phyloP scores from a whole-genome alignment of 352 stramenopile species.

The Aphanomyces invadans region DNA sequence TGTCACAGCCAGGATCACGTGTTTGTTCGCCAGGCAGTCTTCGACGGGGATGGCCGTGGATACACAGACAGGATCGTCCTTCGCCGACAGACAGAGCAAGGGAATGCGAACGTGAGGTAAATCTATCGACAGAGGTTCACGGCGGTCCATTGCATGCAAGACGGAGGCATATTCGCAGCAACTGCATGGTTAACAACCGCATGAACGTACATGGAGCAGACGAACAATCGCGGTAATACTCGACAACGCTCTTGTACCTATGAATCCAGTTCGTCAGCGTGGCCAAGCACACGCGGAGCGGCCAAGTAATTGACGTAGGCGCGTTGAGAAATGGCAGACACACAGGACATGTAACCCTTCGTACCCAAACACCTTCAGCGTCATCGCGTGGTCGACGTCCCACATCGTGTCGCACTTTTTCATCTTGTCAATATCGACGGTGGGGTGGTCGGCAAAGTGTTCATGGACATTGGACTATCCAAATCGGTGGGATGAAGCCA shows the following conservation, averaged over 20 bases:
- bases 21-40: conserved; percentile 38
- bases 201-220: conserved; percentile 26
- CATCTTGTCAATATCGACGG: conserved; percentile 39
- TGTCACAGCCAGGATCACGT: conserved; percentile 63
- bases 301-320: too few species aligned
- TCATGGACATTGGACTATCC: conserved; percentile 58
- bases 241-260: conserved; percentile 12
- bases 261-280: too few species aligned
- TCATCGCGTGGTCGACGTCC: conserved; percentile 56
- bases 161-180: too few species aligned
- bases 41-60: conserved; percentile 25
- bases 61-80: conserved; percentile 47
- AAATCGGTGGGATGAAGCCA: too few species aligned
- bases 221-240: conserved; percentile 39
- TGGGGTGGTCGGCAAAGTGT: conserved; percentile 39
- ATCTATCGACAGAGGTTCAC: too few species aligned
- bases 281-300: too few species aligned
- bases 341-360: too few species aligned
- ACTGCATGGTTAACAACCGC: too few species aligned
- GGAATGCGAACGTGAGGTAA: conserved; percentile 35
- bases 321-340: too few species aligned
- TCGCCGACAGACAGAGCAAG: conserved; percentile 40
- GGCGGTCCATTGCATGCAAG: too few species aligned
- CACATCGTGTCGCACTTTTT: conserved; percentile 33
- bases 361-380: conserved; percentile 48